Percentiles rank a stretch among this genome's conserved stretches.
Conservation (phyloP, 345 rosid genomes). For the Syzygium jambos region DNA sequence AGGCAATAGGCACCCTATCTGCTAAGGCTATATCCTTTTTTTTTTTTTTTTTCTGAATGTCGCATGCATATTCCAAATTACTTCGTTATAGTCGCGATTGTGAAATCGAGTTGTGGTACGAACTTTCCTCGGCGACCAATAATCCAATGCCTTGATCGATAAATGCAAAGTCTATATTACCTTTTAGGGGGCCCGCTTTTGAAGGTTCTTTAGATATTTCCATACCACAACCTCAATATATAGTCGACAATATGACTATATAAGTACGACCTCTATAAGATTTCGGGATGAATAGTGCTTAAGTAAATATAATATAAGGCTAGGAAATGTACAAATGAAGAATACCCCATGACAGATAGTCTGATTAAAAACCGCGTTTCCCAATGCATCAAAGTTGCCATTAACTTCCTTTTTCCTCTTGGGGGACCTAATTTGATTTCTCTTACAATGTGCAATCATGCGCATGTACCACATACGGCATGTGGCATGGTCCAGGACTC, state of each 20-base stretch:
- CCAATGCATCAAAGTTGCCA: neutral
- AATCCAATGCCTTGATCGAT: neutral
- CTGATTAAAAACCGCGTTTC: neutral
- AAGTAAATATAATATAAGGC: neutral
- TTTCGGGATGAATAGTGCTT: neutral
- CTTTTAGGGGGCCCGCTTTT: neutral
- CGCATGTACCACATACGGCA: neutral
- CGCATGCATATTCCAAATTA: neutral
- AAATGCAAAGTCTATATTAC: too few relatives aligned
- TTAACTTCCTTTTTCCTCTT: neutral
- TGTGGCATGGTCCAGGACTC: neutral
- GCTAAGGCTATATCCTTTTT: neutral
- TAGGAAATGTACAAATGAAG: neutral
- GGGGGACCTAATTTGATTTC: neutral
- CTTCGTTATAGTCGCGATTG: accelerated
- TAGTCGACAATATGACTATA: neutral
- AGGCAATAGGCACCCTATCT: neutral
- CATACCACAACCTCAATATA: neutral
- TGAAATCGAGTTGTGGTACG: accelerated
- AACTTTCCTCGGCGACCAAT: neutral
- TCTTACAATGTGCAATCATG: neutral
- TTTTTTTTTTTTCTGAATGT: neutral
- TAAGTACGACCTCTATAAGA: neutral
- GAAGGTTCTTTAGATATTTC: neutral
- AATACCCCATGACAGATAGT: neutral